These are phyloP conservation scores for Mallotus repandus DNA, from an alignment of 441 rosid genomes.

Conservation along the genomic window DNA sequence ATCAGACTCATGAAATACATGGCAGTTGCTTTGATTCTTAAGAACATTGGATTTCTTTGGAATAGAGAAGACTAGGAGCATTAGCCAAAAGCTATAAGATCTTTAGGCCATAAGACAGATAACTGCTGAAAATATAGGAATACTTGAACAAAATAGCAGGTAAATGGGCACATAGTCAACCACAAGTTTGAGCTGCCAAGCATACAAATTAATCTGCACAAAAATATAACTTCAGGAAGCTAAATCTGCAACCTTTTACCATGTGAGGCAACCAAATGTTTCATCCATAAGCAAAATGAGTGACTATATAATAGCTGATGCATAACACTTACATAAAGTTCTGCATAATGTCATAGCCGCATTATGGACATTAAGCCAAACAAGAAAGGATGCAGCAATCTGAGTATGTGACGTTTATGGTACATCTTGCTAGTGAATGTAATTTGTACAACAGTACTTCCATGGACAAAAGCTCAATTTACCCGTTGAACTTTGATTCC, in stretches of 20 bases:
- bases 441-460: background rate
- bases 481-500: too few species aligned
- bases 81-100: background rate
- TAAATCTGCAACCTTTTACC: background rate
- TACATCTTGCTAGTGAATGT: background rate
- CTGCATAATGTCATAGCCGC: too few species aligned
- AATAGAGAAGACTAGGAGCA: too few species aligned
- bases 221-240: background rate
- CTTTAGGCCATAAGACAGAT: background rate
- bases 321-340: too few species aligned
- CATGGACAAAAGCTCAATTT: too few species aligned
- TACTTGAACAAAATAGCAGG: background rate
- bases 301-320: too few species aligned
- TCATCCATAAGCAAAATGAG: too few species aligned
- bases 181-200: background rate
- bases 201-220: background rate
- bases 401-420: background rate
- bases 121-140: background rate
- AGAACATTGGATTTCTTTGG: too few species aligned
- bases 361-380: background rate
- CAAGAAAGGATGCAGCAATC: background rate
- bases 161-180: background rate
- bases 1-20: constrained; percentile 2
- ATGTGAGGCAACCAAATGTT: background rate
- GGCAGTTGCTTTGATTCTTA: too few species aligned